These are phyloP conservation scores for Pistacia atlantica DNA, from an alignment of 345 rosid genomes.

Conservation along the genomic window DNA sequence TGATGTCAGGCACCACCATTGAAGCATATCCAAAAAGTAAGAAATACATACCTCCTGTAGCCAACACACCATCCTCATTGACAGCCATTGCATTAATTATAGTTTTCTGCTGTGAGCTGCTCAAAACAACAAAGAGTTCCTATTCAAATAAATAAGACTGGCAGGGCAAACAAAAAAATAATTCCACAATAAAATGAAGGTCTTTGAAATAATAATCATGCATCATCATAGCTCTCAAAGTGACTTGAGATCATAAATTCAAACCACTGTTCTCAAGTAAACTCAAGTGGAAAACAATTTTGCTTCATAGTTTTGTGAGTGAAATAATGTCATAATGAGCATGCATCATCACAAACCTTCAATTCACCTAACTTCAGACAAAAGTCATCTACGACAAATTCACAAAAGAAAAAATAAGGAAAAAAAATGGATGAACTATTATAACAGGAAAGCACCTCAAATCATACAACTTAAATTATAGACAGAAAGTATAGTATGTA, in stretches of 20 bases:
- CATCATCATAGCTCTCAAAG: neutral
- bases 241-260: neutral
- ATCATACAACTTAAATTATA: neutral
- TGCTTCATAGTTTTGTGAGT: neutral
- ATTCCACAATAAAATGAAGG: neutral
- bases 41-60: constrained; percentile 78
- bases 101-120: constrained; percentile 98
- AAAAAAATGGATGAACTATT: neutral
- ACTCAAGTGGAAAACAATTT: neutral
- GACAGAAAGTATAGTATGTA: neutral
- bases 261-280: neutral
- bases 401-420: neutral
- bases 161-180: neutral
- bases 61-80: constrained; percentile 95
- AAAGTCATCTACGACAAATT: neutral
- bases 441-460: neutral
- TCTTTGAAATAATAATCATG: neutral
- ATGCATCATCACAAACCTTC: neutral
- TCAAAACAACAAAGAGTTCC: constrained; percentile 10
- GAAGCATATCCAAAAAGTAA: neutral
- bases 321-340: neutral
- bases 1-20: neutral
- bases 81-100: constrained; percentile 95
- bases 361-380: neutral
- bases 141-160: neutral